phyloP scores from a whole-genome alignment of 148 eudicot genomes.

The Simmondsia chinensis region DNA sequence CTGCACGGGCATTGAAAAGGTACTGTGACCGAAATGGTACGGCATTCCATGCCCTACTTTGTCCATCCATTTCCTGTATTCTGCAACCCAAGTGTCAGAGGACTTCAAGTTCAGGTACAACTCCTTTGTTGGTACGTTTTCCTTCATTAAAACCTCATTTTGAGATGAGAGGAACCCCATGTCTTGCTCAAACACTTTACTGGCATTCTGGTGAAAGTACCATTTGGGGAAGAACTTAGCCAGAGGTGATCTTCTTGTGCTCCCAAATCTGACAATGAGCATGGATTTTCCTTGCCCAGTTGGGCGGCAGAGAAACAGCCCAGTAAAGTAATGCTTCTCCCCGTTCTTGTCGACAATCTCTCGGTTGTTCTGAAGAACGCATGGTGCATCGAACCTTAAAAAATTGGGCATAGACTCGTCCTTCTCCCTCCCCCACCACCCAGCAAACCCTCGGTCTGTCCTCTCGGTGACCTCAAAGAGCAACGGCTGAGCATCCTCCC shows the following conservation, averaged over 20 bases:
- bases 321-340: conserved; percentile 52
- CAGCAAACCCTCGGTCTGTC: conserved; percentile 82
- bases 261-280: conserved; percentile 87
- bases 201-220: conserved; percentile 90
- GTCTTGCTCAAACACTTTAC: conserved; percentile 95
- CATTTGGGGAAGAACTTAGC: conserved; percentile 61
- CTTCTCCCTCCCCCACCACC: conserved; percentile 71
- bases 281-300: conserved; percentile 93
- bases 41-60: conserved; percentile 99
- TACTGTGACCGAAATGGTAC: conserved; percentile 83
- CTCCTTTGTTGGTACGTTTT: conserved; percentile 68
- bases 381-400: conserved; percentile 80
- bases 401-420: conserved; percentile 52
- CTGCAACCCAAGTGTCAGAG: conserved; percentile 92
- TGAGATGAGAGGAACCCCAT: conserved; percentile 97
- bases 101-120: conserved; percentile 72
- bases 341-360: conserved; percentile 62
- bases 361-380: conserved; percentile 77
- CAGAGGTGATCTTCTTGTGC: conserved; percentile 46
- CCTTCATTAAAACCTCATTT: conserved; percentile 72
- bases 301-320: conserved; percentile 82
- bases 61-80: conserved; percentile 98
- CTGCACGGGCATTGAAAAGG: conserved; percentile 49
- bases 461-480: conserved; percentile 66
- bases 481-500: conserved; percentile 87